Base-by-base conservation (phyloP, 2,329 filamentous ascomycete genomes). In the Cryphonectria radicalis region DNA sequence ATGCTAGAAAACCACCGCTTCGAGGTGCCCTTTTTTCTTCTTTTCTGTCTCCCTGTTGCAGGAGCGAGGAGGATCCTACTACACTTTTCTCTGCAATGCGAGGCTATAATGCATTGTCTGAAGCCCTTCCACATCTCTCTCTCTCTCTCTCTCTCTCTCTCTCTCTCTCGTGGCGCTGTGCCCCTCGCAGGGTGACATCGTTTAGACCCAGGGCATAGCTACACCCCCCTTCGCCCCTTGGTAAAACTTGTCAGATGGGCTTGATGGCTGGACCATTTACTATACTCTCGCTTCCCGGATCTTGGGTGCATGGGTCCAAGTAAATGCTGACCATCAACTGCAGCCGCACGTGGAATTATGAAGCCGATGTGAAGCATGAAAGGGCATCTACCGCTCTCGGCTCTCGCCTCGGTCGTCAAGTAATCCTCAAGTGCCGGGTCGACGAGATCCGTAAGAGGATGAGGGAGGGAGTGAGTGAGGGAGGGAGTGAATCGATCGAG, bases 151-250 rank as follows among this genome's bases (percentile, higher is more conserved):
- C 35, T 37, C 37, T 40, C 4, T 10, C 37, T 40, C 37, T 40
- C 37, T 66, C 43, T 53, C 43, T 53, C 25, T 28, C 37, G 25
- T 32, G 4, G 53, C 55, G 8, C 28, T 22, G 6, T 4, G 37
- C 42, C 3, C 19, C 62, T 66, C 63, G 59, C 59, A 70, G 59
- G 55, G 70, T 70, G 64, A 64, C 59, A 70, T 69, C 57, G 67
- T 50, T n/a, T 19, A 3, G 11, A 17, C 37, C 28, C 53, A 37
- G 67, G 60, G 42, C 67, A 55, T 42, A 35, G 4, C 40, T 10
- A 59, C 43, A 13, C 70, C 32, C 37, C 43, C 40, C 40, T 5
- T 53, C 43, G 10, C 35, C 37, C 62, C 32, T 11, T n/a, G n/a
- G 28, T n/a, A 17, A 53, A 65, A 50, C 19, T 13, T 66, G 50